phyloP scores from a whole-genome alignment of 1,139 yeast species.

The Eremothecium coryli region DNA sequence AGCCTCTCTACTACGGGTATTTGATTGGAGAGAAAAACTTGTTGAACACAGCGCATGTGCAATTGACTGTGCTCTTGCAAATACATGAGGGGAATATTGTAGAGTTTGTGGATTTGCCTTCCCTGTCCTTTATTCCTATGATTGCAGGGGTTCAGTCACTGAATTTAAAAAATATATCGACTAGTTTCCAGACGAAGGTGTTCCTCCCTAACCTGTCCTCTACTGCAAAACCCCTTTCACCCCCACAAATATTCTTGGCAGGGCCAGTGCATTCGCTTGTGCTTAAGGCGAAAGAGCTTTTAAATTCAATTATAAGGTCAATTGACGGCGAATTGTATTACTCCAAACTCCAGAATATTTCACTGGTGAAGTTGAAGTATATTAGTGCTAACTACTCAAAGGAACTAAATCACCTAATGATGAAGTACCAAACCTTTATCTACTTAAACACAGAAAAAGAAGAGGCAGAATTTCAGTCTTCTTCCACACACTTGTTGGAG shows the following conservation, averaged over 20 bases:
- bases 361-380: constrained; percentile 20
- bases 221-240: background rate
- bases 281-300: constrained; percentile 15
- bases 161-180: constrained; percentile 6
- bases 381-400: constrained; percentile 14
- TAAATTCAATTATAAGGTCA: constrained; percentile 8
- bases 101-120: constrained; percentile 4
- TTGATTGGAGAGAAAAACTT: constrained; percentile 3
- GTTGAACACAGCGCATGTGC: constrained; percentile 5
- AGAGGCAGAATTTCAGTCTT: constrained; percentile 20
- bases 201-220: constrained; percentile 8
- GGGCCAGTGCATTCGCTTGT: constrained; percentile 15
- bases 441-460: constrained; percentile 12
- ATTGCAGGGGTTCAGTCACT: constrained; percentile 6
- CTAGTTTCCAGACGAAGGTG: constrained; percentile 7
- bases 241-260: constrained; percentile 11
- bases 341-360: constrained; percentile 14
- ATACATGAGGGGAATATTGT: constrained; percentile 5
- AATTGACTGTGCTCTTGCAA: constrained; percentile 5
- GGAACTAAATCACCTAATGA: constrained; percentile 21
- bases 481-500: constrained; percentile 17
- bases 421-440: constrained; percentile 23
- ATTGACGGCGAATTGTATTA: constrained; percentile 14
- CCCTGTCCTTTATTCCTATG: constrained; percentile 8
- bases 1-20: constrained; percentile 4